phyloP scores from a whole-genome alignment of 768 basidiomycete genomes.

The Boletus huronensis region DNA sequence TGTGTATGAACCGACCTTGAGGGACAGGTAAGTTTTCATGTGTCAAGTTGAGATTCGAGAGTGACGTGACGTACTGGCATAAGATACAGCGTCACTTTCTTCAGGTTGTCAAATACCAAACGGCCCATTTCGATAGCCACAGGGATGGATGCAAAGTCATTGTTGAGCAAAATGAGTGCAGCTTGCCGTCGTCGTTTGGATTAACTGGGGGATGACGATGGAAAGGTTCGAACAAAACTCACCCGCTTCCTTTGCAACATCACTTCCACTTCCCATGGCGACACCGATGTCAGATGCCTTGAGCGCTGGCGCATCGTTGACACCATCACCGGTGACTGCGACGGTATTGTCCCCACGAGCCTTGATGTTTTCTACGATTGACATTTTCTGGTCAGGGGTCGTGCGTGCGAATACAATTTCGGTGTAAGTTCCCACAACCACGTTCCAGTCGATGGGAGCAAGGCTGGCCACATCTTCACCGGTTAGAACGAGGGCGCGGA shows the following conservation, averaged over 20 bases:
- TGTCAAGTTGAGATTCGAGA: background rate
- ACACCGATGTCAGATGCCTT: conserved; percentile 56
- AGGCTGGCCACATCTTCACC: conserved; percentile 42
- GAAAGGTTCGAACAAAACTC: conserved; percentile 16
- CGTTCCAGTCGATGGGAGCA: conserved; percentile 38
- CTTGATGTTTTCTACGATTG: conserved; percentile 54
- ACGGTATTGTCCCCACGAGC: conserved; percentile 45
- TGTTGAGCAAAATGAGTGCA: conserved; percentile 51
- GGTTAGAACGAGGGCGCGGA: conserved; percentile 41
- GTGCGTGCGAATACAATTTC: conserved; percentile 53
- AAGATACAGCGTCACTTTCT: conserved; percentile 48
- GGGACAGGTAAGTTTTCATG: background rate
- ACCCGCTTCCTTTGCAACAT: conserved; percentile 55
- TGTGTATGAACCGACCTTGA: conserved; percentile 52
- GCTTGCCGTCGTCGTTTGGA: conserved; percentile 18
- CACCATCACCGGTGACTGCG: conserved; percentile 56
- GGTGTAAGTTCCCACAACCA: conserved; percentile 35
- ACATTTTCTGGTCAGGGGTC: conserved; percentile 55
- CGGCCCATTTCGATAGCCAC: conserved; percentile 59
- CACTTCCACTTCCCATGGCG: conserved; percentile 46
- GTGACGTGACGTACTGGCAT: conserved; percentile 36
- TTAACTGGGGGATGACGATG: background rate
- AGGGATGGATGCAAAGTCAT: conserved; percentile 57
- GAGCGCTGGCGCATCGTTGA: conserved; percentile 50
- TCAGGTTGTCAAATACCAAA: conserved; percentile 55